Conservation (phyloP, 257 asterid genomes). For the Lithospermum erythrorhizon region DNA sequence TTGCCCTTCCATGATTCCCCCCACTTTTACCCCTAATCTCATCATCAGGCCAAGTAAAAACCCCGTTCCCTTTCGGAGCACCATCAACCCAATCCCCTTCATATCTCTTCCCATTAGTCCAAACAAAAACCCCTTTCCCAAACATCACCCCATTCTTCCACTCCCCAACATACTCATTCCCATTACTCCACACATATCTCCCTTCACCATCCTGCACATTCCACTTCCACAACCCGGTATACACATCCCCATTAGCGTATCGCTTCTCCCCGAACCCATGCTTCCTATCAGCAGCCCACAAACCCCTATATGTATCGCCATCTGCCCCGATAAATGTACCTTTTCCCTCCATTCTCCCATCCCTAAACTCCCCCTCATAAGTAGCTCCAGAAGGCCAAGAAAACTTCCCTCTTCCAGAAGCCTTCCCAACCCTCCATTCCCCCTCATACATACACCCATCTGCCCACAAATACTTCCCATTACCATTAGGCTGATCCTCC, state of each 20-base stretch:
- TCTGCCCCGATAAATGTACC: conserved; percentile 14
- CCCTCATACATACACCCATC: conserved; percentile 19
- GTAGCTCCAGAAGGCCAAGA: conserved; percentile 17
- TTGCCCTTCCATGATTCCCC: neutral
- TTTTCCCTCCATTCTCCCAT: conserved; percentile 15
- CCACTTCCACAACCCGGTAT: conserved; percentile 17
- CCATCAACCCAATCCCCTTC: conserved; percentile 23
- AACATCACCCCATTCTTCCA: conserved; percentile 20
- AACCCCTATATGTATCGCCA: conserved; percentile 12
- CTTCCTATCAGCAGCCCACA: conserved; percentile 10
- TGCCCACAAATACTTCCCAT: conserved; percentile 14
- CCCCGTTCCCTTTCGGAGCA: conserved; percentile 17
- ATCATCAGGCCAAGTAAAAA: conserved; percentile 20
- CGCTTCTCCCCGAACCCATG: conserved; percentile 16
- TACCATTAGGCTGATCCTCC: conserved; percentile 12
- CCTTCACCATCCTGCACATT: conserved; percentile 18
- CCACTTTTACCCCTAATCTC: neutral
- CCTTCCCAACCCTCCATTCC: conserved; percentile 13
- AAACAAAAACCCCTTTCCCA: conserved; percentile 20
- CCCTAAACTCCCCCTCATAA: conserved; percentile 15
- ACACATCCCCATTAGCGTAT: conserved; percentile 15
- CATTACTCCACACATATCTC: conserved; percentile 16
- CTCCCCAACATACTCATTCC: conserved; percentile 19
- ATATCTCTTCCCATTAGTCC: conserved; percentile 20
- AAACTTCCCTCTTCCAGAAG: conserved; percentile 14